A percentile compares a stretch with the other conserved stretches of the same genome.
These are phyloP conservation scores for Schoenoplectus tabernaemontani DNA, from an alignment of 202 grass and related monocot genomes.

Conservation along the genomic window DNA sequence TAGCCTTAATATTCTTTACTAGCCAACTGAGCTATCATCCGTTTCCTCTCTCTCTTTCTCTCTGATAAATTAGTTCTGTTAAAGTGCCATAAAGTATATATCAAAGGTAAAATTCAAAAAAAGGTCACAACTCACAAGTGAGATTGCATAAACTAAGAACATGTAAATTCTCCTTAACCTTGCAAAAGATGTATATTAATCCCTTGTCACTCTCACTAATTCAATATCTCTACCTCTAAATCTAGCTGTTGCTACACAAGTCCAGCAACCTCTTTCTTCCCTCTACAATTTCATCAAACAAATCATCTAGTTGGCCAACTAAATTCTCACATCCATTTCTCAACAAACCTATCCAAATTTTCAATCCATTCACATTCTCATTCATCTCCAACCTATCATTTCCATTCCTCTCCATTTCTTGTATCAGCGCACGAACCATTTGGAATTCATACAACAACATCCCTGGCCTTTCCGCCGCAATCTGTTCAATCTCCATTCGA, in stretches of 20 bases:
- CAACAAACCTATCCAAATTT: conserved; percentile 42
- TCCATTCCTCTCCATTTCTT: conserved; percentile 43
- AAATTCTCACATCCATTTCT: conserved; percentile 70
- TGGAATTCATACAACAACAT: conserved; percentile 77
- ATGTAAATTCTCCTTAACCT: not conserved
- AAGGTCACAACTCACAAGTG: conserved; percentile 2
- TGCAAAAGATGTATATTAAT: conserved; percentile 12
- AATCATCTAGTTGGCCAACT: conserved; percentile 64
- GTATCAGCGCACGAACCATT: conserved; percentile 38
- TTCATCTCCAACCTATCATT: conserved; percentile 32
- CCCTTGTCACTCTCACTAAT: conserved; percentile 14
- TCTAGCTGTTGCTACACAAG: conserved; percentile 47
- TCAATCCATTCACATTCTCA: conserved; percentile 32
- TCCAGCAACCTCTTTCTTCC: conserved; percentile 82
- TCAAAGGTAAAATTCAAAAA: conserved; percentile 16
- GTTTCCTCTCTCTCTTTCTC: not conserved
- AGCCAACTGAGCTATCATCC: too few species aligned
- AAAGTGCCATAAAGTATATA: not conserved
- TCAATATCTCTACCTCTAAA: not conserved
- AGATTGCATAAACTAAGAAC: not conserved
- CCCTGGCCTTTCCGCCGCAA: conserved; percentile 19
- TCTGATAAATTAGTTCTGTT: not conserved
- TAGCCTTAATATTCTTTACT: too few species aligned
- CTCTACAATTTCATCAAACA: conserved; percentile 88
- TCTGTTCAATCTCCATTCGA: conserved; percentile 30